phyloP scores from a whole-genome alignment of 768 basidiomycete species.

The Boletellus sp. region DNA sequence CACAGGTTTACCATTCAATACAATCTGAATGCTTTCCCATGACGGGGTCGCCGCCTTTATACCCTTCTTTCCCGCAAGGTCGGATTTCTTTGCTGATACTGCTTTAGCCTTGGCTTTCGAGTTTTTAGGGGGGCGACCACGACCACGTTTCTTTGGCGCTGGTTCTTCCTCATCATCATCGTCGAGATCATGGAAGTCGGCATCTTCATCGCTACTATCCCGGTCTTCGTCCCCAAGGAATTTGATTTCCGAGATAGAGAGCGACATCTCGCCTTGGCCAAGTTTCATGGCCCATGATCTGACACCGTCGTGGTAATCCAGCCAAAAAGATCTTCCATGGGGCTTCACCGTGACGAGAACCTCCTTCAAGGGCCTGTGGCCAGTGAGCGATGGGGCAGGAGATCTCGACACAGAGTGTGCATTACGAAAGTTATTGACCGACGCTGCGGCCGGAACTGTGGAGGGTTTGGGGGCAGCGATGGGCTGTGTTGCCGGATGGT shows the following conservation, averaged over 20 bases:
- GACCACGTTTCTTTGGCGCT: slow-evolving; percentile 41
- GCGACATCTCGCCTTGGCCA: slow-evolving; percentile 49
- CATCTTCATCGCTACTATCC: slow-evolving; percentile 55
- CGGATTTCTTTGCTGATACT: slow-evolving; percentile 30
- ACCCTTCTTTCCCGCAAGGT: slow-evolving; percentile 40
- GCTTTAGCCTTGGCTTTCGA: slow-evolving; percentile 33
- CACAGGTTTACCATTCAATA: slow-evolving; percentile 55
- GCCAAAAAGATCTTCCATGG: slow-evolving; percentile 48
- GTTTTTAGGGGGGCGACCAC: slow-evolving; percentile 33
- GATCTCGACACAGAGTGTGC: slow-evolving; percentile 33
- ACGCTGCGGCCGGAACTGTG: slow-evolving; percentile 1
- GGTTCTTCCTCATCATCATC: slow-evolving; percentile 40
- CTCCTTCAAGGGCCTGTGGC: slow-evolving; percentile 47
- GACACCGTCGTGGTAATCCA: slow-evolving; percentile 70
- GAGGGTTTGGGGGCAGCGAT: slow-evolving; percentile 18
- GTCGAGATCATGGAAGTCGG: slow-evolving; percentile 41
- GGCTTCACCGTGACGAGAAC: slow-evolving; percentile 58
- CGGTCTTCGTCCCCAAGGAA: slow-evolving; percentile 59
- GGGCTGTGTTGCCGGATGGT: slow-evolving; percentile 34
- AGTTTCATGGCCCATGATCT: slow-evolving; percentile 69
- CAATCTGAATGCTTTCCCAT: slow-evolving; percentile 54
- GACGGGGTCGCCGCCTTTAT: slow-evolving; percentile 38
- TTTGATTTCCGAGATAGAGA: slow-evolving; percentile 51
- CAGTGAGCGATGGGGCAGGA: slow-evolving; percentile 28
- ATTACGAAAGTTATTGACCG: slow-evolving; percentile 17